Base-by-base conservation (phyloP, 805 yeast species). In the Tetrapisispora namnaoensis region DNA sequence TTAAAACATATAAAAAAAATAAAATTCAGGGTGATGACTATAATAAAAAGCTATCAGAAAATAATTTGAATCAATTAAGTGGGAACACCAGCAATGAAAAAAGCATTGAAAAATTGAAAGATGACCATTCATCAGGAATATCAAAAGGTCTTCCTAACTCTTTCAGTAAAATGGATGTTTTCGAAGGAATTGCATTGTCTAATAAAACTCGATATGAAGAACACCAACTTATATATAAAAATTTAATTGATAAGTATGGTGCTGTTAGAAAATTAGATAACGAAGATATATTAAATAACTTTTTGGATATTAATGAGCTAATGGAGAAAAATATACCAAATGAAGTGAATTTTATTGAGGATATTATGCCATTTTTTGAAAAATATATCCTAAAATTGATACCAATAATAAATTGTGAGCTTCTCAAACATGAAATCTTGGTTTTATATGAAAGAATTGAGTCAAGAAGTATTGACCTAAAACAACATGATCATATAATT, bases 201-300 rank as follows among this genome's bases (percentile, higher is more conserved):
- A 43, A 36, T 16, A 54, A 52, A 11, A 49, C 49, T 17, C 37
- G 49, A 37, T 55, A 45, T 32, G 51, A 47, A 32, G 52, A 51
- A 18, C 60, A 57, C 28, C 53, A 53, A 45, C 24, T 49, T 17
- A 56, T 53, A 37, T 64, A 62, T 48, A 60, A 55, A 43, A 47
- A 52, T 10, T 39, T 63, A 18, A 58, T 62, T 42, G 60, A 61
- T 37, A 62, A 60, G 39, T 63, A 56, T 50, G 67, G 61, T 3
- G 48, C 50, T 20, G 53, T 50, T 43, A 56, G 67, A 45, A 53
- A 54, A 44, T n/a, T n/a, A 6, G 32, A 36, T 13, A 43, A 21
- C n/a, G 24, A 35, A n/a, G 37, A 43, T 9, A 24, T 36, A 10
- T 20, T n/a, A n/a, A 17, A 22, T 4, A 40, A 36, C 5, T 35